A percentile compares a stretch with the other conserved stretches of the same genome.
These are phyloP conservation scores for Aspergillus panamensis DNA, from an alignment of 495 filamentous ascomycete species.

Conservation along the genomic window DNA sequence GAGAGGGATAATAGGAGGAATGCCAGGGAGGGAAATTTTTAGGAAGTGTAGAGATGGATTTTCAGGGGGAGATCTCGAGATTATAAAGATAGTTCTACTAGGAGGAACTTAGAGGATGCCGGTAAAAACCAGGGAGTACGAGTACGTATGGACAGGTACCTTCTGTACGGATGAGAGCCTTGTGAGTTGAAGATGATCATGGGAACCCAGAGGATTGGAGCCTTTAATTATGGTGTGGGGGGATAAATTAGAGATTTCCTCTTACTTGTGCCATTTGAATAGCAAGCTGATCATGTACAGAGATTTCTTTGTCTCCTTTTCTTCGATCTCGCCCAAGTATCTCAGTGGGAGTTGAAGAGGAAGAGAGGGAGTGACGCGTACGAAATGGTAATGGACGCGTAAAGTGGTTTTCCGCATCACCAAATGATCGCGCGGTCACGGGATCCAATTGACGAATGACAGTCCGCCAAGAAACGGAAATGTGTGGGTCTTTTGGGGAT, in stretches of 20 bases:
- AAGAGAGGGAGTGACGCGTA: conserved; percentile 29
- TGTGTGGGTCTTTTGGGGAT: conserved; percentile 11
- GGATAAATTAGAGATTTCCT: background rate
- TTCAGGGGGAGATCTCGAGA: background rate
- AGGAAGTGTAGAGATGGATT: background rate
- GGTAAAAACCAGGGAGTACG: background rate
- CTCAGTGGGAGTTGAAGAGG: background rate
- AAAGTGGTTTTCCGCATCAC: conserved; percentile 32
- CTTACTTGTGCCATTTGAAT: background rate
- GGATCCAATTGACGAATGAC: conserved; percentile 26
- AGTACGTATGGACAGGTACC: background rate
- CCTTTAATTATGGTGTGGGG: background rate
- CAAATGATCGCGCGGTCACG: conserved; percentile 45
- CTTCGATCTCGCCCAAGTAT: background rate
- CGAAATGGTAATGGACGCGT: conserved; percentile 36
- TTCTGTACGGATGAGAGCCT: background rate
- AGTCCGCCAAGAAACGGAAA: conserved; percentile 2
- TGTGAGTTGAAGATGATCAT: background rate
- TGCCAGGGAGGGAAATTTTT: background rate
- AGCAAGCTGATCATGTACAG: background rate
- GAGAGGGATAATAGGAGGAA: background rate
- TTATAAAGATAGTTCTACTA: background rate
- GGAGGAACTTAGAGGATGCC: background rate
- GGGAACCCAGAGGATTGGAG: background rate
- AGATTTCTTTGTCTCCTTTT: background rate